These are phyloP conservation scores for Zelonia costaricensis DNA, from an alignment of 208 protist species.

Conservation along the genomic window DNA sequence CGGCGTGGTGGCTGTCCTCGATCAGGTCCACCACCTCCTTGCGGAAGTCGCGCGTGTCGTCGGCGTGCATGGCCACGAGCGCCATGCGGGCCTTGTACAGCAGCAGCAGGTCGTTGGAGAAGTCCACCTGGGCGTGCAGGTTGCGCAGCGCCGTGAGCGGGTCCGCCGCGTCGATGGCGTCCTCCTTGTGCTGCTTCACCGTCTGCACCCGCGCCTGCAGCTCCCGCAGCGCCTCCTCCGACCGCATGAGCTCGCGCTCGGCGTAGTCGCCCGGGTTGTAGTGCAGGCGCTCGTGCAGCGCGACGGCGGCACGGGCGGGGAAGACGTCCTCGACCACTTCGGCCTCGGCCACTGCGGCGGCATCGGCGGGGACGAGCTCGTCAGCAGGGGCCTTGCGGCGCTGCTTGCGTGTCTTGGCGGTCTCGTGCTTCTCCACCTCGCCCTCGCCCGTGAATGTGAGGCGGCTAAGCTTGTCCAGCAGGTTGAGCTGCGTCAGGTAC, in stretches of 20 bases:
- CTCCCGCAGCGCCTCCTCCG: constrained; percentile 46
- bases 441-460: constrained; percentile 21
- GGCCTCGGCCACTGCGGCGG: background rate
- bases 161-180: constrained; percentile 53
- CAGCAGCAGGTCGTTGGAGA: constrained; percentile 80
- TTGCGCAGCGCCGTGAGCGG: constrained; percentile 60
- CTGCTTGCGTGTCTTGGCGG: background rate
- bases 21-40: constrained; percentile 46
- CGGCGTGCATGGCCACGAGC: constrained; percentile 56
- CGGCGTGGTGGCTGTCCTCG: constrained; percentile 49
- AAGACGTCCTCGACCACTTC: constrained; percentile 29
- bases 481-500: constrained; percentile 45
- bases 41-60: constrained; percentile 62
- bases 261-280: constrained; percentile 73
- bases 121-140: constrained; percentile 78
- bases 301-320: constrained; percentile 60
- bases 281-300: constrained; percentile 71
- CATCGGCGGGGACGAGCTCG: background rate
- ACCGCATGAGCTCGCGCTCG: constrained; percentile 62
- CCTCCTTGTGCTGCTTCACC: constrained; percentile 60
- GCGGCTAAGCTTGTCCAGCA: constrained; percentile 36
- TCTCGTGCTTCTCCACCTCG: background rate
- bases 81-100: constrained; percentile 82
- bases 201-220: constrained; percentile 62
- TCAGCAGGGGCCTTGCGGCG: background rate